phyloP scores from a whole-genome alignment of 108 stramenopile species.

The Pseudonitzschia multiseries region DNA sequence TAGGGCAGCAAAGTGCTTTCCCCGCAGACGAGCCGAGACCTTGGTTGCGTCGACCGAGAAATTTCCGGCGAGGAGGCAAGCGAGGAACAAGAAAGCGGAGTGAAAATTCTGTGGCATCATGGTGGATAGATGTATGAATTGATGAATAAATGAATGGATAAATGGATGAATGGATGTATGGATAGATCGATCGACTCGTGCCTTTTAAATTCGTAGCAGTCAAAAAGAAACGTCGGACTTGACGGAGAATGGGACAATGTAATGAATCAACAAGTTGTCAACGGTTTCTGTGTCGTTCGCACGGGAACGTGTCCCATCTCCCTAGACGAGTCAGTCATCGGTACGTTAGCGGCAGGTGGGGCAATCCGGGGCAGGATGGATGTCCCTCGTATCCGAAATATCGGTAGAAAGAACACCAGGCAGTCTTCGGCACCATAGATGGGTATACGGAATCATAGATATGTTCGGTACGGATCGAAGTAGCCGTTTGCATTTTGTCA shows the following conservation, averaged over 20 bases:
- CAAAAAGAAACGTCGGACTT: too few relatives aligned
- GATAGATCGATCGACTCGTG: too few relatives aligned
- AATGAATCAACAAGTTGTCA: too few relatives aligned
- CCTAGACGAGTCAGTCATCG: too few relatives aligned
- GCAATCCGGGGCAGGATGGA: too few relatives aligned
- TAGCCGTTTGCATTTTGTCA: slow-evolving; percentile 1
- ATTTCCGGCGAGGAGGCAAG: neutral
- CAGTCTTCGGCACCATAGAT: neutral
- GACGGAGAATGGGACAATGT: too few relatives aligned
- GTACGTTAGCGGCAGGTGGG: too few relatives aligned
- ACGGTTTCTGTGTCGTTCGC: too few relatives aligned
- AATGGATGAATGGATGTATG: too few relatives aligned
- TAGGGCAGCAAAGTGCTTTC: neutral
- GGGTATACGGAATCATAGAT: neutral
- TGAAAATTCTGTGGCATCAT: neutral
- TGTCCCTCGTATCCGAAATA: neutral
- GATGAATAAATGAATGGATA: too few relatives aligned
- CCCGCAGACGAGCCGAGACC: neutral
- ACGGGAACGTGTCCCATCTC: too few relatives aligned
- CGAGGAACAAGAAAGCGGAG: neutral
- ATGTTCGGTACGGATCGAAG: neutral
- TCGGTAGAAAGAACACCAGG: neutral
- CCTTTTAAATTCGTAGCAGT: too few relatives aligned
- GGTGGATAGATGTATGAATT: neutral
- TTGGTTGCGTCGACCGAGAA: neutral